phyloP scores from a whole-genome alignment of 345 rosid genomes.

The Bruguiera parviflora region DNA sequence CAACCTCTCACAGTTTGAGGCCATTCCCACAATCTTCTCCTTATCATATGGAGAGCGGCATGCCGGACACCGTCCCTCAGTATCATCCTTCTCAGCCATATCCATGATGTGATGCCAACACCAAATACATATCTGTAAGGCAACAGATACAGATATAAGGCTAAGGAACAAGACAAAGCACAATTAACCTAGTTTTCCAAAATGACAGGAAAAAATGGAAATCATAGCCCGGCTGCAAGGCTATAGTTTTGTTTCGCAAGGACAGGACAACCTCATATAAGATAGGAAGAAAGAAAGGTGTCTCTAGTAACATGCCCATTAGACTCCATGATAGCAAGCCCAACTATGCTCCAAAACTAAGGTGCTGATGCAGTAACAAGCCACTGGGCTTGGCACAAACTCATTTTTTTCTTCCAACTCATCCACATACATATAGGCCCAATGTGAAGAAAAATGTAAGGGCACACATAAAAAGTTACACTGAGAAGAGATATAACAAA shows the following conservation, averaged over 20 bases:
- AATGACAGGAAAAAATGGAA: not conserved
- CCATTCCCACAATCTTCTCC: slow-evolving; percentile 85
- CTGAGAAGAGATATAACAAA: not conserved
- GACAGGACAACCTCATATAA: no score
- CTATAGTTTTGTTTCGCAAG: no score
- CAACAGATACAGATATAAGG: not conserved
- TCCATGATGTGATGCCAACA: slow-evolving; percentile 96
- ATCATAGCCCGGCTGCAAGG: no score
- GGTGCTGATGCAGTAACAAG: not conserved
- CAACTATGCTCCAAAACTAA: not conserved
- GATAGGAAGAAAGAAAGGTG: no score
- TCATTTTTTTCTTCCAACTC: not conserved
- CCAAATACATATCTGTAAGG: slow-evolving; percentile 82
- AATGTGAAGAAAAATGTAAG: not conserved
- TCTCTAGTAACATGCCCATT: not conserved
- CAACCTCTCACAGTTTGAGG: slow-evolving; percentile 69
- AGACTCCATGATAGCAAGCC: not conserved
- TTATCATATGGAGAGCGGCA: slow-evolving; percentile 87
- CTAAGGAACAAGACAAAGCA: not conserved
- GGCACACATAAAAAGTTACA: not conserved
- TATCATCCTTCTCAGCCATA: slow-evolving; percentile 89
- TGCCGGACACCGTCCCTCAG: slow-evolving; percentile 93
- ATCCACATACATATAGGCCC: not conserved
- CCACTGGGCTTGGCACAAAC: not conserved
- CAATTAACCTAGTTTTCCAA: not conserved